Evolutionary conservation across 106 monocot genomes (phyloP).

Genomic region (Cymbidium sinense): DNA sequence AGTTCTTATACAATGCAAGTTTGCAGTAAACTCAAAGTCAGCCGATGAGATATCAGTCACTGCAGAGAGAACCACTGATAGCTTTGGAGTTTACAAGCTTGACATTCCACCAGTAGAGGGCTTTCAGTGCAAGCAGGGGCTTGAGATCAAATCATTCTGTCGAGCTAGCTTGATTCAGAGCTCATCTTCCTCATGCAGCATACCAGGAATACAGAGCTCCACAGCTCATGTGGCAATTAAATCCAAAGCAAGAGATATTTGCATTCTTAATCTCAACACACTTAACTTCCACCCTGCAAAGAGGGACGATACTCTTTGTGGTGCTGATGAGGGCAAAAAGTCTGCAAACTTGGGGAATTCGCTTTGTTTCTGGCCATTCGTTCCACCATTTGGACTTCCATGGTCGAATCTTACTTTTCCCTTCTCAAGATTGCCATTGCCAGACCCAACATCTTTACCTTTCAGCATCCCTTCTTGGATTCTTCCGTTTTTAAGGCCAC

Average conservation of each 20-base stretch:
- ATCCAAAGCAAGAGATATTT: constrained; percentile 26
- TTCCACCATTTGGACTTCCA: constrained; percentile 38
- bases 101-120: constrained; percentile 63
- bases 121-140: constrained; percentile 59
- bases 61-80: constrained; percentile 57
- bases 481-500: not conserved
- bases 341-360: constrained; percentile 13
- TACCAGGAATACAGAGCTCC: constrained; percentile 48
- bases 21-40: constrained; percentile 34
- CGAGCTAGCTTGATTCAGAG: constrained; percentile 43
- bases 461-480: constrained; percentile 10
- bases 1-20: constrained; percentile 78
- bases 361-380: constrained; percentile 75
- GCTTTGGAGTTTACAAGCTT: constrained; percentile 60
- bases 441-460: constrained; percentile 2
- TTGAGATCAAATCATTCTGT: constrained; percentile 51
- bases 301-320: constrained; percentile 38
- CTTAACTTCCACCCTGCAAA: constrained; percentile 58
- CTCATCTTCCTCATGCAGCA: constrained; percentile 52
- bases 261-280: constrained; percentile 76
- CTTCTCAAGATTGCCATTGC: not conserved
- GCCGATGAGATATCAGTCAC: constrained; percentile 43
- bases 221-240: constrained; percentile 57
- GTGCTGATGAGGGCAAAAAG: not conserved
- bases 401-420: constrained; percentile 13